Evolutionary conservation across 306 rosid species (phyloP), one percentile per base, ranked within the genome.

Genomic region (Vigna reflexopilosa): DNA sequence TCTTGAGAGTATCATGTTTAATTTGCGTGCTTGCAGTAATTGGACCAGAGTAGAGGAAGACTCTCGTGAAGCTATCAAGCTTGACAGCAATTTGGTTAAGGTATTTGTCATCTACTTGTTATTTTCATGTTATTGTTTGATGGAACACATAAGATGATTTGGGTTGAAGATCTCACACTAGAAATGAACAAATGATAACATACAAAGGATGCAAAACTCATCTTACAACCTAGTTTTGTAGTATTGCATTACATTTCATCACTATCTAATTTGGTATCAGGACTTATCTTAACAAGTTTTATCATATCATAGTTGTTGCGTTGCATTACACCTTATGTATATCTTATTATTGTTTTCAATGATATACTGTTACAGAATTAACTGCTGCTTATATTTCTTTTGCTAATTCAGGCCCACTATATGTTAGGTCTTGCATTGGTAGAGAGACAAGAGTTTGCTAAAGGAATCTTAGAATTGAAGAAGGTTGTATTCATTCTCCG

Each of bases 31-130:
- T 44, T 81, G 84, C 83, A 92, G 97, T 77, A 88, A 92, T 55
- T 92, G 97, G 97, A 64, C 22, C 3, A 87, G 63, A 82, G 89
- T 86, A 32, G 96, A 92, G 83, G 93, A 88, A 70, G 96, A 92
- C 47, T 88, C 86, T 77, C 83, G 85, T 67, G 85, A 67, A 73
- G 96, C 97, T 65, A 77, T 88, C 85, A 85, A 81, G 55, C 91
- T 92, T 5, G 90, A 90, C 42, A 84, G 15, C 65, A 80, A 80
- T 16, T 90, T 83, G 17, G 88, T 90, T 19, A 92, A 92, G 96
- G 97, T 92, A 62, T 70, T 17, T 78, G 16, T 48, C 40, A 59
- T 81, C 19, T 45, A 16, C 19, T 55, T 61, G 63, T 55, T 65
- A 7, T 72, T 49, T 47, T 68, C 6, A 2, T 32, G 17, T 32